A percentile compares a stretch with the other conserved stretches of the same genome.
Conservation (phyloP, 2,329 filamentous ascomycete species). For the Eurotiales sp. region DNA sequence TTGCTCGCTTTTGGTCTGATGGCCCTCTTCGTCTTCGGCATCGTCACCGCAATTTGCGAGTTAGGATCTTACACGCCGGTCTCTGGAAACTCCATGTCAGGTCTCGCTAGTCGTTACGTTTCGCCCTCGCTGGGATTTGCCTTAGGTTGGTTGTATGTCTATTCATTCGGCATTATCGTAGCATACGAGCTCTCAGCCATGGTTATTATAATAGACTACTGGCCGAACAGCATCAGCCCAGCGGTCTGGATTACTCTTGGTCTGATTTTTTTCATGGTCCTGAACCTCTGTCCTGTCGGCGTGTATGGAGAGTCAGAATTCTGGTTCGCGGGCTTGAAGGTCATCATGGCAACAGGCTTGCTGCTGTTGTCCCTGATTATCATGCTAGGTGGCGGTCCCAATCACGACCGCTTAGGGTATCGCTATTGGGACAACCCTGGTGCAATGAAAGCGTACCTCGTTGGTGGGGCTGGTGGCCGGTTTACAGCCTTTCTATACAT, state of each 20-base stretch:
- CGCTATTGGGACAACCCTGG: slow-evolving; percentile 49
- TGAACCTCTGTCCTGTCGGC: slow-evolving; percentile 47
- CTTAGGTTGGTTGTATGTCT: slow-evolving; percentile 46
- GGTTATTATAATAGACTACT: slow-evolving; percentile 62
- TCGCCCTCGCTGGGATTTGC: slow-evolving; percentile 40
- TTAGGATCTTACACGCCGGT: slow-evolving; percentile 40
- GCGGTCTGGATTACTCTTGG: slow-evolving; percentile 54
- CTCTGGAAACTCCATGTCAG: slow-evolving; percentile 41
- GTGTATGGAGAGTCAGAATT: slow-evolving; percentile 54
- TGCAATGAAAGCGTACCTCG: slow-evolving; percentile 47
- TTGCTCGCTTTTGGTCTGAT: slow-evolving; percentile 51
- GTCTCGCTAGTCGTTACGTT: slow-evolving; percentile 40
- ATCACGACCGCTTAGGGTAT: slow-evolving; percentile 50
- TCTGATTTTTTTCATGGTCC: slow-evolving; percentile 53
- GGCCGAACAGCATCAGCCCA: slow-evolving; percentile 46
- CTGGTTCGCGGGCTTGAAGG: slow-evolving; percentile 51
- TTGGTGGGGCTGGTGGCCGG: slow-evolving; percentile 44
- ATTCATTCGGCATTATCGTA: slow-evolving; percentile 43
- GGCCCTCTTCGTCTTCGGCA: slow-evolving; percentile 43
- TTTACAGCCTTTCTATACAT: slow-evolving; percentile 51
- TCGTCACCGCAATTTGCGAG: slow-evolving; percentile 45
- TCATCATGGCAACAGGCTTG: slow-evolving; percentile 50
- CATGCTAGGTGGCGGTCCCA: slow-evolving; percentile 52
- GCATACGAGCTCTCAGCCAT: slow-evolving; percentile 62
- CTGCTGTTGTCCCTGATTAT: slow-evolving; percentile 52